Conservation (phyloP, 352 stramenopile genomes). For the Phytophthora sojae region DNA sequence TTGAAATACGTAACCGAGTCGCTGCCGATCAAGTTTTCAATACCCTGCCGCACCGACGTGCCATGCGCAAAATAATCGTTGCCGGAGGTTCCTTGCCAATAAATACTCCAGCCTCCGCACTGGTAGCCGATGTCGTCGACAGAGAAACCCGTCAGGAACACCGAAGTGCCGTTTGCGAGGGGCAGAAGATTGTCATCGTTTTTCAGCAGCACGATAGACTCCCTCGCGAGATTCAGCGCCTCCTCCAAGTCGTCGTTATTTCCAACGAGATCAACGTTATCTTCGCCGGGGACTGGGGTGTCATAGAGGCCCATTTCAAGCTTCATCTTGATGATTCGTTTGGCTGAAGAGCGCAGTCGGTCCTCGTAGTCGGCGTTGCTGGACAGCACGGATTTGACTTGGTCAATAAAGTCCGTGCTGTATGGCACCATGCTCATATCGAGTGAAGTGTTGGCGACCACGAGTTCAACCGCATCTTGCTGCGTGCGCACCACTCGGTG, state of each 20-base stretch:
- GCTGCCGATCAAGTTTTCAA: conserved; percentile 31
- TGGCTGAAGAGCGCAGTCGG: conserved; percentile 55
- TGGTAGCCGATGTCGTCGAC: conserved; percentile 65
- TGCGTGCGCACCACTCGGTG: conserved; percentile 48
- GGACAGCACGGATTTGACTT: conserved; percentile 47
- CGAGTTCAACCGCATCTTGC: conserved; percentile 58
- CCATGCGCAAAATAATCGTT: conserved; percentile 63
- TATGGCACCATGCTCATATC: conserved; percentile 89
- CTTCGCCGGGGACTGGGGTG: conserved; percentile 49
- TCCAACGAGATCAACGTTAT: conserved; percentile 52
- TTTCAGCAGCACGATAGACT: conserved; percentile 82
- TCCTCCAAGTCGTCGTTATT: conserved; percentile 45
- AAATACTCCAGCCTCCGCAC: conserved; percentile 79
- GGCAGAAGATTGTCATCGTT: conserved; percentile 67
- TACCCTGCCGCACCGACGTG: conserved; percentile 36
- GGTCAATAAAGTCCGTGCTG: conserved; percentile 50
- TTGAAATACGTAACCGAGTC: conserved; percentile 45
- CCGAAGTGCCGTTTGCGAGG: conserved; percentile 28
- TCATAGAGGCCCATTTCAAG: conserved; percentile 68
- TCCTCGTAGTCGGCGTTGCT: conserved; percentile 35
- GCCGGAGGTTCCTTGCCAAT: conserved; percentile 82
- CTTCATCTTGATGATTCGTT: conserved; percentile 77
- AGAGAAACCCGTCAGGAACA: conserved; percentile 72
- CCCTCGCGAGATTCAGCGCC: conserved; percentile 64
- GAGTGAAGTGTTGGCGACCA: conserved; percentile 73